Evolutionary conservation across 345 rosid species (phyloP), one percentile per base, ranked within the genome.

Genomic region (Gynandropsis gynandra): DNA sequence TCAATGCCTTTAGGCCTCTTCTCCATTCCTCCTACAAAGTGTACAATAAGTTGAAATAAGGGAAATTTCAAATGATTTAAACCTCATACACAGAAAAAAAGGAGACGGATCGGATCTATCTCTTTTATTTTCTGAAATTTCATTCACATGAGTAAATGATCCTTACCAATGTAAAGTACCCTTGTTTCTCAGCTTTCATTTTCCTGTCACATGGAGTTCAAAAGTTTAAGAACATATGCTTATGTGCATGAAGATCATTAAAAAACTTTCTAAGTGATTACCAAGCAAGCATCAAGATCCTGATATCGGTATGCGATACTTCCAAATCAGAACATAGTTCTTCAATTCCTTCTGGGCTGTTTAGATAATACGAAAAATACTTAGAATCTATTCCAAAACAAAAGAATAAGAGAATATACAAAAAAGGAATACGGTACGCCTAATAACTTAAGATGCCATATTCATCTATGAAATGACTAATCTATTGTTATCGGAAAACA

Each of bases 251-350:
- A 16, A 8, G 12, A 20, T 1, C 15, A 51, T 34, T 10, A 36
- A 41, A 21, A 18, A n/a, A 61, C 29, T 41, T 43, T 38, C 14
- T 42, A 31, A 33, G 34, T 20, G 49, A 80, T 71, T 73, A 92
- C 95, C 98, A 92, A 61, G 98, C 98, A 61, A 92, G 86, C 95
- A 92, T 85, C 80, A 92, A 77, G 74, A 92, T 79, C 66, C 96
- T 78, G 58, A 87, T 84, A 73, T 92, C 96, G 34, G 96, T 85
- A 64, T 84, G 89, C 64, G 76, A 77, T 36, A 87, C 93, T 64
- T 92, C 86, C 76, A 87, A 59, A 67, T 87, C 82, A 33, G 86
- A 78, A 69, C 98, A 92, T 29, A 92, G 78, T 69, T 64, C 48
- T 70, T 87, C 98, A 19, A 92, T 92, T 59, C 93, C 95, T 74